Evolutionary conservation across 2,329 filamentous ascomycete species (phyloP), one percentile per base, ranked within the genome.

Genomic region (Lasiodiplodia theobromae): DNA sequence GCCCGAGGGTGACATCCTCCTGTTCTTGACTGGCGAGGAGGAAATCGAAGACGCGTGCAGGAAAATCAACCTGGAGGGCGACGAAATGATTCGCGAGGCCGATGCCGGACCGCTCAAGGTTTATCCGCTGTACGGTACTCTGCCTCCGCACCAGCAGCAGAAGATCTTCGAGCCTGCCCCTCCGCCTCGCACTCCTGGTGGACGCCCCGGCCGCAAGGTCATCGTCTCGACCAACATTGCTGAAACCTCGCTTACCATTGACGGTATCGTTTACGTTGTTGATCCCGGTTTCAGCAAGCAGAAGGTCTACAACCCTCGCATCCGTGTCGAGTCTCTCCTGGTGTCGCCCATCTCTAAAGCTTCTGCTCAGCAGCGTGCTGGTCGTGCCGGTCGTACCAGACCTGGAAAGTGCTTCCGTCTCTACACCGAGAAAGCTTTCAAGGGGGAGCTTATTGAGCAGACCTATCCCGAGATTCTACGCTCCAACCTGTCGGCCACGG

Each of bases 211-310:
- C n/a, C 88, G 96, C 71, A 99, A 99, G 81, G 91, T 90, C 77
- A 96, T 99, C 74, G 87, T 99, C 37, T 93, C 94, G 11, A 99
- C 96, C 72, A 99, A 99, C 81, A 99, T 99, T 80, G 96, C 96
- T 54, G 96, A 99, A 84, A 99, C 96, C 0, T 95, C 91, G 76
- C 88, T 99, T 81, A 99, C 96, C 57, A 99, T 99, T 70, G 96
- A 99, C 77, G 96, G 96, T 78, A 99, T 99, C 71, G 96, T 99
- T 44, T 99, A 97, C 77, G 96, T 99, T 40, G 95, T 99, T n/a
- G 96, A 99, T 76, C 95, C 96, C 2, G 96, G 96, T 44, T 99
- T 99, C 84, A 97, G 94, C 83, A 99, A 99, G 84, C 96, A 99
- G 77, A 99, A 98, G 82, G 96, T 98, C 71, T 99, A 98, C 85